Base-by-base conservation (phyloP, 2,329 filamentous ascomycete species). In the Alternaria alternata region DNA sequence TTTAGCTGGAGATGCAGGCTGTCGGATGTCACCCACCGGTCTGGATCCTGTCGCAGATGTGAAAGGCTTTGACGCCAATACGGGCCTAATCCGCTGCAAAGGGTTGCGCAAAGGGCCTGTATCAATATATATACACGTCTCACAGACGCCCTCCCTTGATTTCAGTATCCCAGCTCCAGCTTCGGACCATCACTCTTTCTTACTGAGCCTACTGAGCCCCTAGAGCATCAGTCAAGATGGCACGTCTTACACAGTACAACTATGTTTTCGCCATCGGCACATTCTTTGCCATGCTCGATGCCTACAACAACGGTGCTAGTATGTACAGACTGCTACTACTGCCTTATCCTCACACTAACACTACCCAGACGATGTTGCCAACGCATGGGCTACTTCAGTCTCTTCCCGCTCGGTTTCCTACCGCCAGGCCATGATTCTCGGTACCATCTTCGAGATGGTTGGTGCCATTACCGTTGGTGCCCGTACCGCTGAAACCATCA, bases 221-320 rank as follows among this genome's bases (percentile, higher is more conserved):
- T 46, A 59, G 48, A 56, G 48, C 32, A 51, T 56, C 58, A 60
- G 28, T 46, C 57, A 61, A 62, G 43, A 71, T 71, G 69, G 44
- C 69, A 30, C 67, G 65, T 54, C 69, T 71, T 20, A 68, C 65
- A 34, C 60, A 72, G 69, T 91, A 90, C 78, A 87, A 85, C 70
- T 92, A 92, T 77, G 78, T 92, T 73, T 92, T 92, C 76, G 90
- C 82, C 81, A 89, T 92, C 68, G 90, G 90, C 87, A 92, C 89
- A 26, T 81, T 89, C 71, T 92, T 92, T 84, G 89, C 90, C 81
- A 79, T 92, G 78, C 87, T 92, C 49, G 90, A 92, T 80, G 90
- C 90, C 62, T 92, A 84, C 85, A 92, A 92, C 85, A 92, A 91
- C 77, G 90, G 90, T 77, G 90, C 90, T 71, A 92, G 89, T 91